Conservation (phyloP, 345 rosid genomes). For the Salix dunnii region DNA sequence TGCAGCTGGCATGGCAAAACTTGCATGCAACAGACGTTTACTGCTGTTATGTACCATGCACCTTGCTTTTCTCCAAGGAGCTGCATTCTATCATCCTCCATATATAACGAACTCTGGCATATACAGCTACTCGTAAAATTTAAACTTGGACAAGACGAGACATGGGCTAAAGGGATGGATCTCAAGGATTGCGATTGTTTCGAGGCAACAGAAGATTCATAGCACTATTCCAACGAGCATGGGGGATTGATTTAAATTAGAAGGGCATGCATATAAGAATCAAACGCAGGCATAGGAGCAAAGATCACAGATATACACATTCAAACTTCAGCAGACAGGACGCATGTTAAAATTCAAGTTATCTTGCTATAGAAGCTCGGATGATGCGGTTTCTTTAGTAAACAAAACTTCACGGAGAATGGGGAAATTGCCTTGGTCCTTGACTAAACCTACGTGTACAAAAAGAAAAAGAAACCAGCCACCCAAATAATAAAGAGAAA, state of each 20-base stretch:
- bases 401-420: slow-evolving; percentile 17
- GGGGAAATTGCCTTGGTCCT: slow-evolving; percentile 15
- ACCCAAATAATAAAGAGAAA: not conserved
- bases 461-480: not conserved
- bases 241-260: not conserved
- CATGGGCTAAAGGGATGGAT: not conserved
- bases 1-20: not conserved
- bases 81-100: too few species aligned
- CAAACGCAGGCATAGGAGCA: not conserved
- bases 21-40: not conserved
- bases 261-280: not conserved
- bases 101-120: not conserved
- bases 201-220: not conserved
- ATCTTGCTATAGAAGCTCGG: slow-evolving; percentile 17
- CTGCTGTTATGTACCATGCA: not conserved
- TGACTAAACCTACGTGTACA: slow-evolving; percentile 30
- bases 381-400: not conserved
- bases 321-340: not conserved
- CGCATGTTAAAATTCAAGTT: slow-evolving; percentile 12
- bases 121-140: not conserved
- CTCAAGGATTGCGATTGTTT: not conserved
- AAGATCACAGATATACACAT: slow-evolving; percentile 1
- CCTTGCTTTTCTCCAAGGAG: not conserved
- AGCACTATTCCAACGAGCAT: not conserved
- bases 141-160: not conserved